phyloP scores from a whole-genome alignment of 495 filamentous ascomycete genomes.

The Amniculicola lignicola region DNA sequence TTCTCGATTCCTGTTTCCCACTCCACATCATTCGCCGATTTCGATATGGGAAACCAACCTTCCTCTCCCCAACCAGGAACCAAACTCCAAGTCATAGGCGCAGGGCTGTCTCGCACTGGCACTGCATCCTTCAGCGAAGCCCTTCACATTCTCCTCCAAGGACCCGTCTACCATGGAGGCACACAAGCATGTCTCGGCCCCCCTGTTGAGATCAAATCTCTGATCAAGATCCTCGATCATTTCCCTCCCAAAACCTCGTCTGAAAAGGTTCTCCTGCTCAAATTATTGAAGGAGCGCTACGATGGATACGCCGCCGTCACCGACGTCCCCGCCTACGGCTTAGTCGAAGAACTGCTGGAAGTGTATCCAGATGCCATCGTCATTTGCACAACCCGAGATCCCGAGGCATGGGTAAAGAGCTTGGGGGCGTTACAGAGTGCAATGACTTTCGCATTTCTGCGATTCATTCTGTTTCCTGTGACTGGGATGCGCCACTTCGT shows the following conservation, averaged over 20 bases:
- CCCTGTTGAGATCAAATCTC: constrained; percentile 3
- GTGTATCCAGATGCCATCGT: constrained; percentile 16
- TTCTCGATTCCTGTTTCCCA: no score
- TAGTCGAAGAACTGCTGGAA: constrained; percentile 7
- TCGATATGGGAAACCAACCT: constrained; percentile 16
- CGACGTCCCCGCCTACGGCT: constrained; percentile 6
- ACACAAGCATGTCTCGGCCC: constrained; percentile 6
- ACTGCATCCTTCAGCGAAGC: constrained; percentile 28
- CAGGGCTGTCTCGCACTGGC: constrained; percentile 21
- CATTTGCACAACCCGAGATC: constrained; percentile 20
- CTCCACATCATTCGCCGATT: background rate
- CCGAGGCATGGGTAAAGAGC: constrained; percentile 24
- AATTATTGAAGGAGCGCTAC: background rate
- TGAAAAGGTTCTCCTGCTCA: background rate
- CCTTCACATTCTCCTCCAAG: constrained; percentile 17
- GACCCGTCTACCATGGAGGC: constrained; percentile 24
- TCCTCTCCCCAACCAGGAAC: constrained; percentile 17
- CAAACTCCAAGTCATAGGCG: constrained; percentile 24
- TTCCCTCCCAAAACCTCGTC: background rate
- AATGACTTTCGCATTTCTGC: constrained; percentile 9
- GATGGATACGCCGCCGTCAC: constrained; percentile 18
- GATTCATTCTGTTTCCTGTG: constrained; percentile 13
- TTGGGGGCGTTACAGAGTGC: constrained; percentile 1
- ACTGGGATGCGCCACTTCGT: constrained; percentile 19
- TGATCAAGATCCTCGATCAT: constrained; percentile 3